Evolutionary conservation across 2,329 filamentous ascomycete species (phyloP), one percentile per base, ranked within the genome.

Genomic region (Magnaporthiopsis rhizophila): DNA sequence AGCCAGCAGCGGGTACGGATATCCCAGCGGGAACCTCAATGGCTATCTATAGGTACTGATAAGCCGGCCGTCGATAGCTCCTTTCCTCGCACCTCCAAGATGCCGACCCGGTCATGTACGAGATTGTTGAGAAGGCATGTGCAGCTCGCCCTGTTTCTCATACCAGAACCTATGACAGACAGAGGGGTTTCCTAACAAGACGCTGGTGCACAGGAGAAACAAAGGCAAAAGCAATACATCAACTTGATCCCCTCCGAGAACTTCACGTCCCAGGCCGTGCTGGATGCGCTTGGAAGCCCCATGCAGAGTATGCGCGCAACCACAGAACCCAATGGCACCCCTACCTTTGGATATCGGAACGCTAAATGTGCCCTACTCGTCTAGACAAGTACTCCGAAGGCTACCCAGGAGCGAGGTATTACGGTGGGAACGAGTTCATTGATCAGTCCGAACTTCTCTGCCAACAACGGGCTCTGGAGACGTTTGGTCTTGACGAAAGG

Each of bases 331-430:
- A 50, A 45, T 50, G 60, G 50, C 6, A 21, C 7, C 21, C 28
- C 38, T 30, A 28, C 30, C 24, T 24, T 18, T n/a, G 21, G 12
- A 7, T 30, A 50, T 18, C 15, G 38, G 36, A 53, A 21, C 26
- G 28, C 50, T 15, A 38, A 38, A 21, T 28, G 28, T 30, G n/a
- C 26, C 21, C 21, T 15, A 8, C 34, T 28, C 53, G n/a, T 28
- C 26, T 63, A 90, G 91, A 98, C 79, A 98, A 99, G 77, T 99
- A 99, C 80, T 98, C 95, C 0, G 95, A 99, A 78, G 95, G 95
- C 62, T 99, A 99, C 72, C 95, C 94, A 38, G 95, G 95, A 65
- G 94, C 94, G 66, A 85, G 94, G 74, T 98, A 98, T 80, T 98
- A 98, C 74, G 94, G 94, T 64, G 94, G 94, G 68, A 98, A 98